Conservation (phyloP, 1,284 basidiomycete species). For the Tylopilus orsonianus region DNA sequence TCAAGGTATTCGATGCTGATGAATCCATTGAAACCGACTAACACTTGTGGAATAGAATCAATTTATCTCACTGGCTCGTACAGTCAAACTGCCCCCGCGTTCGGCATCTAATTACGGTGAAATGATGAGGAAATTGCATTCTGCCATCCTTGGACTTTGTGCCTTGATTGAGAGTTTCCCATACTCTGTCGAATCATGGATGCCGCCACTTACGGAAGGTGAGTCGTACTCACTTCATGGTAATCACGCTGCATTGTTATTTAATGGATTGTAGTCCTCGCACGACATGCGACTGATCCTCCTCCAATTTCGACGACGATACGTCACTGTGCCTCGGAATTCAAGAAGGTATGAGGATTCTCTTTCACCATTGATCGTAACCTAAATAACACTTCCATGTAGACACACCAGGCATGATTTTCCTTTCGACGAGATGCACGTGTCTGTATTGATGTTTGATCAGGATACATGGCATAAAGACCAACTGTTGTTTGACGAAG, state of each 20-base stretch:
- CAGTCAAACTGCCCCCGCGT: conserved; percentile 69
- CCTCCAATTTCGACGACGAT: conserved; percentile 92
- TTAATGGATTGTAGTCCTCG: conserved; percentile 52
- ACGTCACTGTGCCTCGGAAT: conserved; percentile 84
- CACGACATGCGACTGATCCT: conserved; percentile 85
- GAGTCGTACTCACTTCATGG: conserved; percentile 12
- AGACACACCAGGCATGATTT: conserved; percentile 67
- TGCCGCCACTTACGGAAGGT: conserved; percentile 77
- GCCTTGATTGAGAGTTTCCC: conserved; percentile 78
- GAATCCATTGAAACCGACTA: neutral
- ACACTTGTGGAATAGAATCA: conserved; percentile 56
- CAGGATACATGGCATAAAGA: conserved; percentile 94
- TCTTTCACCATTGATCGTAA: conserved; percentile 14
- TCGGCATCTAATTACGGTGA: conserved; percentile 73
- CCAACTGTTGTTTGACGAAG: conserved; percentile 86
- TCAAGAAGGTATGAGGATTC: conserved; percentile 66
- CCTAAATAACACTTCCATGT: conserved; percentile 18
- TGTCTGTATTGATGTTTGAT: conserved; percentile 8
- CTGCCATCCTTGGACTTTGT: conserved; percentile 89
- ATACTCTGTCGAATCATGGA: conserved; percentile 77
- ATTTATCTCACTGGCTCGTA: conserved; percentile 67
- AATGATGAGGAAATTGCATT: conserved; percentile 78
- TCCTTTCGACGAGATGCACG: conserved; percentile 19
- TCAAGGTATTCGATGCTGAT: conserved; percentile 59
- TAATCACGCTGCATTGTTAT: neutral